Base-by-base conservation (phyloP, 495 filamentous ascomycete species). In the Mytilinidion resinicola region DNA sequence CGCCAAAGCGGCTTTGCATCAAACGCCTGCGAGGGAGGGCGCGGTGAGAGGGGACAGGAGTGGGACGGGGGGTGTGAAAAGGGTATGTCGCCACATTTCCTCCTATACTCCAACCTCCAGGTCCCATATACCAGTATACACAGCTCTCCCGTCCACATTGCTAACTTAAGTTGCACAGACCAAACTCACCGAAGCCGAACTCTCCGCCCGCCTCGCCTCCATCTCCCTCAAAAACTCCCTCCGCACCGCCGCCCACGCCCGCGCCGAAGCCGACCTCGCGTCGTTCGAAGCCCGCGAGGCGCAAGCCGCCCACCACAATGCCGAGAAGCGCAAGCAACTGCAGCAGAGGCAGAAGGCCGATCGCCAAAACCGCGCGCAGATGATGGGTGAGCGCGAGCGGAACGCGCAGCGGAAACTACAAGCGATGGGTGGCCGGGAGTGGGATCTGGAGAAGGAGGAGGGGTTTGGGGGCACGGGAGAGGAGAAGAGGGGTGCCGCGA, bases 381-480 rank as follows among this genome's bases (percentile, higher is more conserved):
- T 87, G 84, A 84, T 86, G 63, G 77, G 73, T 30, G 88, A 91
- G 68, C 72, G 88, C 19, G 87, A 89, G 65, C 79, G 79, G 61
- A 91, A 91, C 60, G 72, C 86, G 36, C 74, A 80, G 65, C 73
- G 88, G 53, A 91, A 91, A 65, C 71, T 91, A 17, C 77, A 82
- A 25, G 84, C 85, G 12, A 69, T 82, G 39, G 76, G 73, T 0
- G 86, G 81, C 3, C 73, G 88, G 42, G 88, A 91, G 69, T 91
- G 88, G 88, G 88, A 91, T 74, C 77, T 78, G 14, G 80, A 84
- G 60, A 91, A 91, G 69, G 78, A 78, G 20, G 85, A 89, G 60
- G 80, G 82, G 15, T 80, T 75, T 55, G 48, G 20, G 0, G 63
- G 60, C 8, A 77, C 72, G 43, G 70, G 72, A 1, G 72, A 71